These are phyloP conservation scores for Cutaneotrichosporon cavernicola DNA, from an alignment of 1,284 basidiomycete species.

Conservation along the genomic window DNA sequence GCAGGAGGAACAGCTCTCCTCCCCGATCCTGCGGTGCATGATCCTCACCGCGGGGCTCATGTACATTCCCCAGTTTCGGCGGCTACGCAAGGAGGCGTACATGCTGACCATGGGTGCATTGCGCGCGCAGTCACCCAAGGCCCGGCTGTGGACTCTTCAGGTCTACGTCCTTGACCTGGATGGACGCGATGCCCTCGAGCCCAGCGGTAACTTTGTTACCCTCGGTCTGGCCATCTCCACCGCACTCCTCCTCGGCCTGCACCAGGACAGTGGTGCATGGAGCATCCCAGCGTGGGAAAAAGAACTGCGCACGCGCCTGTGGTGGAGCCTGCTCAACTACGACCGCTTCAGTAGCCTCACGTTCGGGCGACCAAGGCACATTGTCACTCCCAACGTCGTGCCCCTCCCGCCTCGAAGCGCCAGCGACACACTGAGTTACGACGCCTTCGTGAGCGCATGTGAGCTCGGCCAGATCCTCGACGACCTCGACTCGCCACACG, in stretches of 20 bases:
- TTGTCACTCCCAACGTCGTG: slow-evolving; percentile 3
- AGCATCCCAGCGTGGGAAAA: slow-evolving; percentile 6
- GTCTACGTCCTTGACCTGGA: slow-evolving; percentile 7
- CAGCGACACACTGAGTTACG: slow-evolving; percentile 6
- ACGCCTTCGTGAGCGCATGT: slow-evolving; percentile 8
- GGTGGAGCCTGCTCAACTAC: slow-evolving; percentile 9
- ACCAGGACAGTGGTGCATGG: slow-evolving; percentile 10
- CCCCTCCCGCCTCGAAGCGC: neutral
- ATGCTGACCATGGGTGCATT: neutral
- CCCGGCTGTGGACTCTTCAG: slow-evolving; percentile 8
- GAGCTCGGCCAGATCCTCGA: slow-evolving; percentile 6
- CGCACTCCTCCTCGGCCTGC: slow-evolving; percentile 9
- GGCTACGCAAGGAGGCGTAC: slow-evolving; percentile 2
- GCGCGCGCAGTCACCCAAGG: slow-evolving; percentile 2
- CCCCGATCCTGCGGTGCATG: neutral
- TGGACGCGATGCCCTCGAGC: slow-evolving; percentile 4
- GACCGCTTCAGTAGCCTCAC: slow-evolving; percentile 8
- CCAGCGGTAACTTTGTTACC: neutral
- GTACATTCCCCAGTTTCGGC: slow-evolving; percentile 7
- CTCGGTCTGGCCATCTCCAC: slow-evolving; percentile 5
- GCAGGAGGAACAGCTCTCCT: neutral
- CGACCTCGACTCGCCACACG: neutral
- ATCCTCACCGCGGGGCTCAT: slow-evolving; percentile 9
- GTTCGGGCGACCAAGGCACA: slow-evolving; percentile 5
- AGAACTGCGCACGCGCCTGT: slow-evolving; percentile 4